phyloP scores from a whole-genome alignment of 768 basidiomycete genomes.

The Tubosaeta brunneosetosa region DNA sequence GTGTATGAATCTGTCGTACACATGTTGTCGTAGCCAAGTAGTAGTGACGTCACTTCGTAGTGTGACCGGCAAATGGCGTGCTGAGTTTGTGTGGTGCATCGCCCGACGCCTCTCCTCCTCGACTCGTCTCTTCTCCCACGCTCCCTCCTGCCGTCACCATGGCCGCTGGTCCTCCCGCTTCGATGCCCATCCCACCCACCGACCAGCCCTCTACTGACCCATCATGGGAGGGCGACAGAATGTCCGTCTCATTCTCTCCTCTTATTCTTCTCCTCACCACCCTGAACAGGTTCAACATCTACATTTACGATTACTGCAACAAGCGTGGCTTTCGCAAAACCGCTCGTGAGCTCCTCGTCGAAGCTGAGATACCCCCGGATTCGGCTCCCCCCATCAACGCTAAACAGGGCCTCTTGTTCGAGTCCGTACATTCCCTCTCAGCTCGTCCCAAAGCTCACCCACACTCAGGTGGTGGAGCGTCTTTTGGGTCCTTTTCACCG shows the following conservation, averaged over 20 bases:
- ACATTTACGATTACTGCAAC: conserved; percentile 80
- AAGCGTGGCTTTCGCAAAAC: conserved; percentile 78
- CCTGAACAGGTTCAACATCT: conserved; percentile 74
- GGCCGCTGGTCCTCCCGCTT: conserved; percentile 22
- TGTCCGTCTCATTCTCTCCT: conserved; percentile 43
- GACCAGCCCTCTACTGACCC: conserved; percentile 30
- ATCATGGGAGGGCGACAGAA: conserved; percentile 83
- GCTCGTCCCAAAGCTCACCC: neutral
- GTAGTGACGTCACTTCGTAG: neutral
- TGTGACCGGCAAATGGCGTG: conserved; percentile 25
- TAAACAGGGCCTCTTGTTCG: conserved; percentile 76
- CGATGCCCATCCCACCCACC: conserved; percentile 16
- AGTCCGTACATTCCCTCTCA: conserved; percentile 42
- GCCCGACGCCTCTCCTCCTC: no score
- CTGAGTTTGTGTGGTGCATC: conserved; percentile 23
- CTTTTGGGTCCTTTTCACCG: conserved; percentile 81
- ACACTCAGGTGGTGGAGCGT: conserved; percentile 78
- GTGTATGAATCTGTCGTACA: conserved; percentile 63
- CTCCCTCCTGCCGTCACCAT: conserved; percentile 7
- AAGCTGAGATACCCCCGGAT: conserved; percentile 62
- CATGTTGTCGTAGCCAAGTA: conserved; percentile 16
- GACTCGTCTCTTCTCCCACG: neutral
- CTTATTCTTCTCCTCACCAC: conserved; percentile 2
- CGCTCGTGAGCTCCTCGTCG: conserved; percentile 57
- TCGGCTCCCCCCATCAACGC: conserved; percentile 77